These are phyloP conservation scores for Medicago ruthenica DNA, from an alignment of 306 rosid species.

Conservation along the genomic window DNA sequence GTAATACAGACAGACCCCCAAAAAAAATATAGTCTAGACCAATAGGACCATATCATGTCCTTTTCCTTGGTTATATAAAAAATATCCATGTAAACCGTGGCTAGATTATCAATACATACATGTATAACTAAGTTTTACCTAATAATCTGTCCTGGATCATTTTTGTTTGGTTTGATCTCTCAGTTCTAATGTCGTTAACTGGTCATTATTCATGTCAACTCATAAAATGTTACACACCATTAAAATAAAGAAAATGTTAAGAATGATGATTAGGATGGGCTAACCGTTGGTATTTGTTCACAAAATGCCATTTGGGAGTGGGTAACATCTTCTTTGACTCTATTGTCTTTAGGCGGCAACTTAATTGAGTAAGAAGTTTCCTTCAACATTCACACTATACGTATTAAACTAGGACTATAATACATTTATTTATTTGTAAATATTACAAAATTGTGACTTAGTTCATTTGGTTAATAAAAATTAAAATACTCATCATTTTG, in stretches of 20 bases:
- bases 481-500: neutral
- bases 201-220: conserved; percentile 41
- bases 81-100: neutral
- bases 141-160: neutral
- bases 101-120: neutral
- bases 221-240: conserved; percentile 14
- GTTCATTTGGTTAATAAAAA: neutral
- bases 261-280: conserved; percentile 39
- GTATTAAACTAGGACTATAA: neutral
- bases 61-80: neutral
- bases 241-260: conserved; percentile 33
- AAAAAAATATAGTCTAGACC: conserved; percentile 12
- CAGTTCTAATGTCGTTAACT: conserved; percentile 35
- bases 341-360: conserved; percentile 35
- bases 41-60: neutral
- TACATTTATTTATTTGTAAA: too few species aligned
- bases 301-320: conserved; percentile 41
- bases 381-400: neutral
- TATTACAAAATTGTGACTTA: neutral
- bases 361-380: conserved; percentile 24
- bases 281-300: conserved; percentile 34
- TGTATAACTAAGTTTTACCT: neutral
- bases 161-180: conserved; percentile 34
- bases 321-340: conserved; percentile 35
- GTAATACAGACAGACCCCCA: too few species aligned